These are phyloP conservation scores for Colletotrichum tofieldiae DNA, from an alignment of 2,329 filamentous ascomycete genomes.

Conservation along the genomic window DNA sequence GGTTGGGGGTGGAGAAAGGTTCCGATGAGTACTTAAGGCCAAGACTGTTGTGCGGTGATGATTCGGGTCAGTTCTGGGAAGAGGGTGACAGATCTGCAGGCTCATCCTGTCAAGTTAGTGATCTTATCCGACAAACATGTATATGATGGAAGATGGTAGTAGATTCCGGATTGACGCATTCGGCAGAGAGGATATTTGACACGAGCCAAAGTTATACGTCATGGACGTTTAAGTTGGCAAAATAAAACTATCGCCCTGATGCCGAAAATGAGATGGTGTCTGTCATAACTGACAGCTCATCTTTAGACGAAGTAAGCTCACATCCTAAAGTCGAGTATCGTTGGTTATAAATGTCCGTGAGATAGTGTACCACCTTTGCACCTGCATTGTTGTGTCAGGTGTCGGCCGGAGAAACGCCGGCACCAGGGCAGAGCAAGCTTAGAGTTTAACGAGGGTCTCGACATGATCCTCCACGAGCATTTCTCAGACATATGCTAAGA, in stretches of 20 bases:
- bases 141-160: too few species aligned
- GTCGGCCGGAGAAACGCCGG: background rate
- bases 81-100: too few species aligned
- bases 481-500: background rate
- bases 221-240: conserved; percentile 65
- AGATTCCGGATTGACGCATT: conserved; percentile 66
- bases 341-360: background rate
- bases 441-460: background rate
- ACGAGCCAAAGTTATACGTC: background rate
- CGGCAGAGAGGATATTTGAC: background rate
- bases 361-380: background rate
- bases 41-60: too few species aligned
- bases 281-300: conserved; percentile 42
- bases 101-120: too few species aligned
- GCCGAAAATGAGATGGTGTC: background rate
- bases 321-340: background rate
- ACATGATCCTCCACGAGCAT: background rate
- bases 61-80: too few species aligned
- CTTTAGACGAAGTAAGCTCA: background rate
- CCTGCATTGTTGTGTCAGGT: background rate
- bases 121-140: too few species aligned
- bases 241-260: conserved; percentile 61
- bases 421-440: background rate
- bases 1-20: too few species aligned
- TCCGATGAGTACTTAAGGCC: too few species aligned